phyloP scores from a whole-genome alignment of 2,329 filamentous ascomycete species.

The Metarhizium rileyi region DNA sequence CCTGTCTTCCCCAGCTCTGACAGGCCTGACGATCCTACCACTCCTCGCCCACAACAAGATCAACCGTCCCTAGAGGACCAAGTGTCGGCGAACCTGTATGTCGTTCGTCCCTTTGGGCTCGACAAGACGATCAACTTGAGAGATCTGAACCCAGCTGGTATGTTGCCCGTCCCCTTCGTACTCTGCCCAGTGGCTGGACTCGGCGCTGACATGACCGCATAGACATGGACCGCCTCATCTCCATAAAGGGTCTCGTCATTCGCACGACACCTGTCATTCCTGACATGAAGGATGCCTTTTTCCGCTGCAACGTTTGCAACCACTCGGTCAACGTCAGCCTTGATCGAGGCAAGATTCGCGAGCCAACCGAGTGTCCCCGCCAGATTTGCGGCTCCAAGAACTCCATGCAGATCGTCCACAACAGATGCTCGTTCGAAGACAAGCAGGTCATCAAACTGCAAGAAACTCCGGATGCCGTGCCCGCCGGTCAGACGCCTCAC shows the following conservation, averaged over 20 bases:
- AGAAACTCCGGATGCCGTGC: slow-evolving; percentile 90
- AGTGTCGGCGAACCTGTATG: slow-evolving; percentile 70
- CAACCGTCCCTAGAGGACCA: slow-evolving; percentile 62
- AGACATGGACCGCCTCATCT: slow-evolving; percentile 94
- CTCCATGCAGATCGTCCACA: slow-evolving; percentile 97
- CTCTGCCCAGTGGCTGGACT: neutral
- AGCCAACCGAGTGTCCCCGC: slow-evolving; percentile 84
- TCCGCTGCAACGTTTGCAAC: slow-evolving; percentile 88
- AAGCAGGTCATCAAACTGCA: slow-evolving; percentile 99
- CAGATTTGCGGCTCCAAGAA: slow-evolving; percentile 74
- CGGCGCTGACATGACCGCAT: slow-evolving; percentile 3
- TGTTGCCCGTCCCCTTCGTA: slow-evolving; percentile 11
- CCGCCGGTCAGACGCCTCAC: slow-evolving; percentile 92
- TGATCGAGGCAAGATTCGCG: slow-evolving; percentile 90
- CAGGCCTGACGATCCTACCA: slow-evolving; percentile 38
- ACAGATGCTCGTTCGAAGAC: slow-evolving; percentile 87
- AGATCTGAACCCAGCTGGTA: slow-evolving; percentile 81
- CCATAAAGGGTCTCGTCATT: slow-evolving; percentile 92
- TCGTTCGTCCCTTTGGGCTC: slow-evolving; percentile 81
- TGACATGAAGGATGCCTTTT: slow-evolving; percentile 98
- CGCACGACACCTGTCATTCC: slow-evolving; percentile 92
- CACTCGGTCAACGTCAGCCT: slow-evolving; percentile 85
- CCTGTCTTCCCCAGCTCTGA: slow-evolving; percentile 76
- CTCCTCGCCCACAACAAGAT: slow-evolving; percentile 30
- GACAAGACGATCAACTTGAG: slow-evolving; percentile 83